Conservation (phyloP, 1,284 basidiomycete species). For the Sporisorium iseilematis-ciliati region DNA sequence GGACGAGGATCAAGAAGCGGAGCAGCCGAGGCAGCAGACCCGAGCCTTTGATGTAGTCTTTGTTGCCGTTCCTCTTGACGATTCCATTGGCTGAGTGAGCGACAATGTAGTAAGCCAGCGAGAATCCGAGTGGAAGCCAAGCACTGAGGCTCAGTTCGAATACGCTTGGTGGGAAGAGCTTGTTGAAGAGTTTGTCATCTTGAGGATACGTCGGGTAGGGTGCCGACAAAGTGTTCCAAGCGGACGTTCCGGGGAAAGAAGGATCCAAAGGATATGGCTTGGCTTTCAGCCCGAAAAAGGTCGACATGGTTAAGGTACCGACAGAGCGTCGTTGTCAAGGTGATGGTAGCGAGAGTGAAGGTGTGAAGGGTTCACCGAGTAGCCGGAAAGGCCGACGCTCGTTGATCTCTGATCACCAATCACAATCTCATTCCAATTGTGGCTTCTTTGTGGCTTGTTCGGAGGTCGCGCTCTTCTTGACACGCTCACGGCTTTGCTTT, state of each 20-base stretch:
- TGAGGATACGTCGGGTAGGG: constrained; percentile 47
- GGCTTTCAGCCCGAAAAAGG: constrained; percentile 41
- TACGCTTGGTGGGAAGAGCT: constrained; percentile 13
- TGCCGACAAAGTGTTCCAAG: constrained; percentile 22
- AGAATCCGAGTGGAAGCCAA: constrained; percentile 49
- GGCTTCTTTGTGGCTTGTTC: too few species aligned
- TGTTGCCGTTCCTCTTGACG: constrained; percentile 29
- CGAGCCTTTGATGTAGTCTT: constrained; percentile 49
- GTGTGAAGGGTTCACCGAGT: background rate
- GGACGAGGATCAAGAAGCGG: constrained; percentile 48
- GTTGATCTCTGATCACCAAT: background rate
- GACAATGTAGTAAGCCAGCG: constrained; percentile 57
- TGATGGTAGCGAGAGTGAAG: constrained; percentile 2
- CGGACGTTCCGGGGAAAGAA: constrained; percentile 3
- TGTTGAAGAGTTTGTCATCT: constrained; percentile 22
- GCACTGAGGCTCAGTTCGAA: constrained; percentile 42
- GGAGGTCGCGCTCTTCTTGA: background rate
- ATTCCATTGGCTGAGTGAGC: constrained; percentile 51
- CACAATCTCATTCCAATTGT: constrained; percentile 5
- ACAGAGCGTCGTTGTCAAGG: background rate
- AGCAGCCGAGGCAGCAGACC: constrained; percentile 20
- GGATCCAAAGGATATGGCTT: constrained; percentile 49
- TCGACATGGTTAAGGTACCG: constrained; percentile 22
- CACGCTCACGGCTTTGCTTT: constrained; percentile 2
- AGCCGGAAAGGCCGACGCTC: background rate